Percentiles rank a stretch among this genome's conserved stretches.
Conservation (phyloP, 2,329 filamentous ascomycete species). For the Aspergillus melleus region DNA sequence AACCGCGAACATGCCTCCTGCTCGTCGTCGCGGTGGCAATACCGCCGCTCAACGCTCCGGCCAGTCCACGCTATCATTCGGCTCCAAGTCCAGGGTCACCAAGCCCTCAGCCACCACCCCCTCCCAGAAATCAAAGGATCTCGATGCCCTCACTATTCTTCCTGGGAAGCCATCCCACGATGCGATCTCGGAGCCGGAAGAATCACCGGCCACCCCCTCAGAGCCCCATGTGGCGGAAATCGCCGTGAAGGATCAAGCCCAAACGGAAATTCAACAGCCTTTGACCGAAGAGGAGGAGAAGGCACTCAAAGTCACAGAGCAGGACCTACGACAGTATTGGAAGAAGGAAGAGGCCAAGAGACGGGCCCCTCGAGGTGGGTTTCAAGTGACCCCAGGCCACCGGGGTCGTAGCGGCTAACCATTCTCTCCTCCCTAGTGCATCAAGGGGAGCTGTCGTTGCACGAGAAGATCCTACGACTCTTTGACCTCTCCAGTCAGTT, state of each 20-base stretch:
- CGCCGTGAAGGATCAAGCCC: conserved; percentile 49
- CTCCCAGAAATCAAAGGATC: conserved; percentile 34
- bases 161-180: conserved; percentile 25
- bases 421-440: conserved; percentile 58
- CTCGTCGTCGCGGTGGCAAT: conserved; percentile 38
- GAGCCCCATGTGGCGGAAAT: conserved; percentile 37
- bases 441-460: conserved; percentile 67
- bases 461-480: conserved; percentile 85
- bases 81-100: conserved; percentile 57
- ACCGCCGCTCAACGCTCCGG: conserved; percentile 37
- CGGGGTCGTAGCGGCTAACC: neutral
- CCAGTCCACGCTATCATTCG: conserved; percentile 65
- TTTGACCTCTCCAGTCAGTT: conserved; percentile 92
- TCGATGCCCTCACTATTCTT: conserved; percentile 37
- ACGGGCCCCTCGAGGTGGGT: conserved; percentile 58
- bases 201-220: conserved; percentile 24
- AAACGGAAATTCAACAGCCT: conserved; percentile 40
- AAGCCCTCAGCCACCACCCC: conserved; percentile 49
- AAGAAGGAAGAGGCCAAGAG: conserved; percentile 67
- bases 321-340: conserved; percentile 79
- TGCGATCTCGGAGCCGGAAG: conserved; percentile 27
- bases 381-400: neutral
- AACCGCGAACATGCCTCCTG: conserved; percentile 41
- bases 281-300: conserved; percentile 35
- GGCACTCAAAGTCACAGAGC: conserved; percentile 66